Conservation (phyloP, 768 basidiomycete species). For the Suillus placidus region DNA sequence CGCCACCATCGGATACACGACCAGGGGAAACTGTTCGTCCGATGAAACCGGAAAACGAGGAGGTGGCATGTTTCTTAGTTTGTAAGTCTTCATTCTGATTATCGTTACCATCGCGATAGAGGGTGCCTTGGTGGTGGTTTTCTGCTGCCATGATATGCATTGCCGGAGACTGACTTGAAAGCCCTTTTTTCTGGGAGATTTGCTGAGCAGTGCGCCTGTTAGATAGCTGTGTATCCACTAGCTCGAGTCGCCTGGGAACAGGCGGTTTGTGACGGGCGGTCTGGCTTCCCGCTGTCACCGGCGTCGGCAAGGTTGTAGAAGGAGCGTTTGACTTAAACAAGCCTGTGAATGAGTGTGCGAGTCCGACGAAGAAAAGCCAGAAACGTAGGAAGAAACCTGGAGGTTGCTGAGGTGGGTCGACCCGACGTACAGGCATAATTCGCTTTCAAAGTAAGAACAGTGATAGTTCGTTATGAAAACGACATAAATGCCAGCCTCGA, state of each 20-base stretch:
- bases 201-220: conserved; percentile 4
- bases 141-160: neutral
- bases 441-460: conserved; percentile 7
- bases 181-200: neutral
- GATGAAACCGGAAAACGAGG: neutral
- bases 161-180: neutral
- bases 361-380: conserved; percentile 10
- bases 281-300: conserved; percentile 4
- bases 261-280: neutral
- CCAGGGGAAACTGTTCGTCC: neutral
- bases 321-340: conserved; percentile 4
- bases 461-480: neutral
- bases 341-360: conserved; percentile 6
- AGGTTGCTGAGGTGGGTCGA: conserved; percentile 1
- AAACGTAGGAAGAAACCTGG: conserved; percentile 4
- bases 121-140: neutral
- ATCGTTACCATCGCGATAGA: neutral
- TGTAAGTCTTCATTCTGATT: conserved; percentile 1
- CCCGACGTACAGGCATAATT: conserved; percentile 6
- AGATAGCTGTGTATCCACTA: neutral
- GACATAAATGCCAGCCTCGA: neutral
- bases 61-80: neutral
- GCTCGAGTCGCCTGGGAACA: neutral
- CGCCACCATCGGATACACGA: neutral
- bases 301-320: conserved; percentile 5